Percentiles rank a stretch among this genome's conserved stretches.
phyloP scores from a whole-genome alignment of 176 grass and related monocot genomes.

The Eremochloa ophiuroides region DNA sequence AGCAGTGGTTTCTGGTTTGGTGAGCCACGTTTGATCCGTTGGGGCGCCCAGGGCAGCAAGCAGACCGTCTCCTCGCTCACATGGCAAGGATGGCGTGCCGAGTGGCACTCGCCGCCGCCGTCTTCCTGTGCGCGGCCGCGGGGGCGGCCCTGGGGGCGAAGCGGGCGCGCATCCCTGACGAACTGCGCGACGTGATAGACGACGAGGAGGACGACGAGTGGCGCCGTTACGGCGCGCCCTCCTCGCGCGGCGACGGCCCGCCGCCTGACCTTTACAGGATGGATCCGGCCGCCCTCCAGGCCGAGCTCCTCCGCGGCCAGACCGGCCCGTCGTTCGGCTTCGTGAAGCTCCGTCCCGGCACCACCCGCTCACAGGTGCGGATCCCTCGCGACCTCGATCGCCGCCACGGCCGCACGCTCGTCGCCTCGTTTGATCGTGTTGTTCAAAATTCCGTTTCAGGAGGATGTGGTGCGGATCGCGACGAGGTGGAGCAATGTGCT shows the following conservation, averaged over 20 bases:
- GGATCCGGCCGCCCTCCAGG: slow-evolving; percentile 65
- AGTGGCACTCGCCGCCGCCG: background rate
- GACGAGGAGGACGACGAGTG: slow-evolving; percentile 86
- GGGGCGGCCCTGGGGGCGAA: slow-evolving; percentile 33
- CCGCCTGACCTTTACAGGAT: slow-evolving; percentile 69
- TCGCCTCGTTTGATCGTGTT: background rate
- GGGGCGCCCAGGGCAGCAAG: background rate
- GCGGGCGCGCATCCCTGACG: slow-evolving; percentile 62
- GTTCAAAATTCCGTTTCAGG: slow-evolving; percentile 21
- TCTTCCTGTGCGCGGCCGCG: slow-evolving; percentile 27
- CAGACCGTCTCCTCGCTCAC: background rate
- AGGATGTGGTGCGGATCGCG: slow-evolving; percentile 51
- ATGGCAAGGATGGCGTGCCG: slow-evolving; percentile 11
- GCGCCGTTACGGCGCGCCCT: slow-evolving; percentile 53
- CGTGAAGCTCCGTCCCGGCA: slow-evolving; percentile 75
- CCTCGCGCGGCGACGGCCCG: slow-evolving; percentile 1
- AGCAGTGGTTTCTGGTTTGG: background rate
- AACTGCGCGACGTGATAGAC: slow-evolving; percentile 78
- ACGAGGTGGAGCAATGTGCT: slow-evolving; percentile 88
- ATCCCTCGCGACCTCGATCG: slow-evolving; percentile 16
- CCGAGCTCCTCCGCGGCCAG: slow-evolving; percentile 67
- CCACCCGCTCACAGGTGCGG: slow-evolving; percentile 50
- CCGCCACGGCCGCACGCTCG: background rate
- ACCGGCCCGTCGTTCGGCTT: slow-evolving; percentile 73
- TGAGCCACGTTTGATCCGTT: slow-evolving; percentile 17